phyloP scores from a whole-genome alignment of 371 early-diverging fungal species.

The Actinomucor elegans region DNA sequence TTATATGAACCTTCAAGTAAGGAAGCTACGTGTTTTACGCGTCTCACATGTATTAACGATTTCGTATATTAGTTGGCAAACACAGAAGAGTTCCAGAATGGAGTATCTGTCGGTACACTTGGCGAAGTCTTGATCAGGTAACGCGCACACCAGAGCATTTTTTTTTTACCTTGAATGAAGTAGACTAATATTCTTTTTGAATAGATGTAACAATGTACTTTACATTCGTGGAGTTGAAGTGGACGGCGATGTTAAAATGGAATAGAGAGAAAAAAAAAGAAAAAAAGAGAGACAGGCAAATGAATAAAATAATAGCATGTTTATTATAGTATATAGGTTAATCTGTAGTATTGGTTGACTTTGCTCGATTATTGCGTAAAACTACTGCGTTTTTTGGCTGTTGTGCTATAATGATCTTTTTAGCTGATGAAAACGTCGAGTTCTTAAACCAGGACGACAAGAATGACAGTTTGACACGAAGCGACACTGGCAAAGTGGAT shows the following conservation, averaged over 20 bases:
- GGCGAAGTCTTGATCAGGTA: conserved; percentile 94
- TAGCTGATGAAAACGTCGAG: conserved; percentile 6
- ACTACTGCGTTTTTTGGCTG: conserved; percentile 14
- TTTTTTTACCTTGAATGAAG: not conserved
- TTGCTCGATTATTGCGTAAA: conserved; percentile 9
- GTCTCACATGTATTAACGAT: not conserved
- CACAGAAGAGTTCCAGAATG: conserved; percentile 94
- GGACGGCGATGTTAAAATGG: conserved; percentile 50
- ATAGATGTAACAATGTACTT: conserved; percentile 86
- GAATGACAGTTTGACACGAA: conserved; percentile 25
- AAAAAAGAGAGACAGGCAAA: not conserved
- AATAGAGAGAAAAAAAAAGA: conserved; percentile 3
- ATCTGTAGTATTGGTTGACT: conserved; percentile 4
- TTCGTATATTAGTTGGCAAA: conserved; percentile 71
- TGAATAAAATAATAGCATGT: not conserved
- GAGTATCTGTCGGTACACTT: conserved; percentile 82
- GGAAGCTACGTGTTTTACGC: not conserved
- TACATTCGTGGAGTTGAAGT: conserved; percentile 78
- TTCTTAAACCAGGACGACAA: conserved; percentile 26
- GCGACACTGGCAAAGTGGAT: conserved; percentile 20
- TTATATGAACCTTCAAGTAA: conserved; percentile 97
- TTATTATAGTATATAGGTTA: not conserved
- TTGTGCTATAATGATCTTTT: not conserved
- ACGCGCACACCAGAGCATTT: no score
- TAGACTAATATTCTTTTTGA: not conserved